Base-by-base conservation (phyloP, 1,139 yeast genomes). In the Scheffersomyces cryptocercus region DNA sequence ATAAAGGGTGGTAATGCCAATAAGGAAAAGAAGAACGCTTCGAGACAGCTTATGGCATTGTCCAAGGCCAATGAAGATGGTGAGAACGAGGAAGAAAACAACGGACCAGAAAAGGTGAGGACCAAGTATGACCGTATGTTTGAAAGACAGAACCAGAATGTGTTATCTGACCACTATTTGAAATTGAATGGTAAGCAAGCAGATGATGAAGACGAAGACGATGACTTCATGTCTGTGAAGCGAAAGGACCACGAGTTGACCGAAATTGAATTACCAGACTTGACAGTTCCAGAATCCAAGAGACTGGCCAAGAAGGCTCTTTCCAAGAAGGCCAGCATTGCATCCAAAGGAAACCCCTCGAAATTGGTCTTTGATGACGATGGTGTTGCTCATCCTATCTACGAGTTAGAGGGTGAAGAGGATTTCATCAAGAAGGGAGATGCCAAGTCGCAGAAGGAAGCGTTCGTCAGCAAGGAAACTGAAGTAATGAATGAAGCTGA, bases 41-140 rank as follows among this genome's bases (percentile, higher is more conserved):
- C 96, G 1, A 79, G 97, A 58, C 81, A 81, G 53, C 68, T 93
- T 49, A 58, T 79, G 40, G 73, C 75, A 2, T 68, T 88, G 47
- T 66, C 81, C 3, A 79, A 79, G 50, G 74, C 85, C 3, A 79
- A 84, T 51, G 89, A 81, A 9, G 83, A 85, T 48, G 93, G 91
- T 38, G 91, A 85, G 43, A 28, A 28, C 8, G 64, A 62, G 11
- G 59, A 58, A 11, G 56, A 51, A 4, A 45, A 52, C 8, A 62
- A 65, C 32, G 55, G 58, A 13, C 63, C 68, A 30, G 73, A 75
- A 52, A 79, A 79, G 53, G 84, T 82, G 2, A 80, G 91, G 57
- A 93, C 98, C 9, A 93, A 88, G 62, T 89, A 89, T 60, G 99
- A 95, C 65, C 81, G 95, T 53, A 91, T 93, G 96, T 95, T 95